Percentiles rank a stretch among this genome's conserved stretches.
Conservation (phyloP, 305 asterid genomes). For the Solanum hybrid region DNA sequence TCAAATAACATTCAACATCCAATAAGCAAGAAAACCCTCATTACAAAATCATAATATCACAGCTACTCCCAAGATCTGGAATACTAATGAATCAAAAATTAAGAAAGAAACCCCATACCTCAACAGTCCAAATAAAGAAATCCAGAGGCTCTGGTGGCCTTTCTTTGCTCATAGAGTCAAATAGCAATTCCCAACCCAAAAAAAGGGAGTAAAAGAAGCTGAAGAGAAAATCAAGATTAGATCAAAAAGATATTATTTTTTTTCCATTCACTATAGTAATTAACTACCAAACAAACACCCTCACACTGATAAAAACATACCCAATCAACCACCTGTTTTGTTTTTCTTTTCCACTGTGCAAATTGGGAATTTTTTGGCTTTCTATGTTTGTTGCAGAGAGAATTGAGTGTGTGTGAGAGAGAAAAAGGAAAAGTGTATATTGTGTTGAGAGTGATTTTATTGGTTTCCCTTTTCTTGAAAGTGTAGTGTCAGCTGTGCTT, state of each 20-base stretch:
- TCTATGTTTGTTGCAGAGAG: neutral
- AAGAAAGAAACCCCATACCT: slow-evolving; percentile 29
- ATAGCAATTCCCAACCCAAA: neutral
- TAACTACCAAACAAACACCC: neutral
- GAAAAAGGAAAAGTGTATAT: neutral
- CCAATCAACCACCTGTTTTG: neutral
- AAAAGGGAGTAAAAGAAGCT: neutral
- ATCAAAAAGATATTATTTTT: neutral
- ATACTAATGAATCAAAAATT: neutral
- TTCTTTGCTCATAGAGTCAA: slow-evolving; percentile 54
- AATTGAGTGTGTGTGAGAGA: neutral
- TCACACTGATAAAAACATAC: neutral
- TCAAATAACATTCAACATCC: neutral
- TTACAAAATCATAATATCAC: neutral
- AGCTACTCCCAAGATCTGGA: slow-evolving; percentile 3
- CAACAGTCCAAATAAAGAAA: slow-evolving; percentile 93
- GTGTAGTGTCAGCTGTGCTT: neutral
- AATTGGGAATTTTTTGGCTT: neutral
- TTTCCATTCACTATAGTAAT: neutral
- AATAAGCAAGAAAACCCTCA: neutral
- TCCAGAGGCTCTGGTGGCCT: slow-evolving; percentile 87
- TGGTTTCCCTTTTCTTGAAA: neutral
- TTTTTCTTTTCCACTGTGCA: neutral
- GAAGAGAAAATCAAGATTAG: neutral
- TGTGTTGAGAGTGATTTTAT: neutral